phyloP scores from a whole-genome alignment of 129 eudicot species.

The Ambrosia artemisiifolia region DNA sequence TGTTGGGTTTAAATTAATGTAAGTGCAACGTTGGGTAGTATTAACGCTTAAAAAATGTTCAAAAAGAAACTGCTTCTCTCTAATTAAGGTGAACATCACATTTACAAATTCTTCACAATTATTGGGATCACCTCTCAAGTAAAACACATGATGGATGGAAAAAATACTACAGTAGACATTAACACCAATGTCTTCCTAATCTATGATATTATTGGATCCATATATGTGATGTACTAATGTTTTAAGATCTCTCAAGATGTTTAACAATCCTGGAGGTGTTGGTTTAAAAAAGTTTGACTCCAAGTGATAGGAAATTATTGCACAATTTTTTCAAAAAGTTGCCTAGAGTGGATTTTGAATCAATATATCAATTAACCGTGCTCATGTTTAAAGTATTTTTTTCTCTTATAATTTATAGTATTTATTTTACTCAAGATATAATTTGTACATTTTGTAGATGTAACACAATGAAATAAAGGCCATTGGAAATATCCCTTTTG shows the following conservation, averaged over 20 bases:
- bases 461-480: not conserved
- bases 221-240: not conserved
- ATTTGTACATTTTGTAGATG: not conserved
- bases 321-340: too few relatives aligned
- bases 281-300: not conserved
- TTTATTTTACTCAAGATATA: not conserved
- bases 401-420: not conserved
- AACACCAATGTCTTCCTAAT: not conserved
- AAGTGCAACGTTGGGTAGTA: too few relatives aligned
- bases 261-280: not conserved
- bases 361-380: too few relatives aligned
- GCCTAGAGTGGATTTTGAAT: too few relatives aligned
- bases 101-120: not conserved
- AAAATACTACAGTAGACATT: not conserved
- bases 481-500: not conserved
- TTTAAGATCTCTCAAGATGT: not conserved
- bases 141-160: too few relatives aligned
- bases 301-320: not conserved
- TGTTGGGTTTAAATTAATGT: too few relatives aligned
- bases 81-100: not conserved
- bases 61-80: too few relatives aligned
- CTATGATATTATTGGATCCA: too few relatives aligned
- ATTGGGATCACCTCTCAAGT: not conserved
- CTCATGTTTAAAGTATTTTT: not conserved
- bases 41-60: too few relatives aligned